phyloP scores from a whole-genome alignment of 352 stramenopile genomes.

The Globisporangium viniferum region DNA sequence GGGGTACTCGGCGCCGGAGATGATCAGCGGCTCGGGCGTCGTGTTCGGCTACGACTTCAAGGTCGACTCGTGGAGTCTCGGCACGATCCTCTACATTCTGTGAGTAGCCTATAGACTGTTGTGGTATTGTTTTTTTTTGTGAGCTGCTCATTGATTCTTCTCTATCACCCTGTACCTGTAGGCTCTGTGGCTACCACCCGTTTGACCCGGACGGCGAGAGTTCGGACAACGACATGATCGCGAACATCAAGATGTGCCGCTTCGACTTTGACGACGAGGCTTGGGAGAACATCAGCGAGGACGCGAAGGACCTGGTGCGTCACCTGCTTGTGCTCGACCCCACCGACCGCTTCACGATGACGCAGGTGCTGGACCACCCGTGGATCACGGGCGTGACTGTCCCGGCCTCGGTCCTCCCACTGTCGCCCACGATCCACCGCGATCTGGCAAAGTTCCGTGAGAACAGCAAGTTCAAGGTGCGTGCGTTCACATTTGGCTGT shows the following conservation, averaged over 20 bases:
- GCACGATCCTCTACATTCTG: constrained; percentile 86
- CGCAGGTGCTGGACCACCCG: constrained; percentile 62
- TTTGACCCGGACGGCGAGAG: constrained; percentile 75
- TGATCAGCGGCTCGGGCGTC: constrained; percentile 72
- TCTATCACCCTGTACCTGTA: constrained; percentile 8
- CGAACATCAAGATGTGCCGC: constrained; percentile 66
- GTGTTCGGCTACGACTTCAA: constrained; percentile 81
- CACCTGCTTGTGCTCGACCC: constrained; percentile 80
- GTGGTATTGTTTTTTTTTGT: neutral
- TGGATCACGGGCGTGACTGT: constrained; percentile 45
- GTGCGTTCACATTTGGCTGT: neutral
- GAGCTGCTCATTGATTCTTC: neutral
- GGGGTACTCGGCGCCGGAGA: constrained; percentile 81
- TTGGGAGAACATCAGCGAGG: constrained; percentile 60
- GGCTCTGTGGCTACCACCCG: constrained; percentile 77
- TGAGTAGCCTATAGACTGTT: constrained; percentile 23
- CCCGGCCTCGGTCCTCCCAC: constrained; percentile 28
- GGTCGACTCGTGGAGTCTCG: constrained; percentile 87
- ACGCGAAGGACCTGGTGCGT: constrained; percentile 69
- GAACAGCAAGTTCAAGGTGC: constrained; percentile 35
- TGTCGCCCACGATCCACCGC: constrained; percentile 69
- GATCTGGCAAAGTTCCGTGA: constrained; percentile 64
- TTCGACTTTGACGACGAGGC: constrained; percentile 75
- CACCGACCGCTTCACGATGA: constrained; percentile 58
- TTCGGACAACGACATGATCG: constrained; percentile 83